Base-by-base conservation (phyloP, 202 grass and related monocot genomes). In the Saccharum hybrid region DNA sequence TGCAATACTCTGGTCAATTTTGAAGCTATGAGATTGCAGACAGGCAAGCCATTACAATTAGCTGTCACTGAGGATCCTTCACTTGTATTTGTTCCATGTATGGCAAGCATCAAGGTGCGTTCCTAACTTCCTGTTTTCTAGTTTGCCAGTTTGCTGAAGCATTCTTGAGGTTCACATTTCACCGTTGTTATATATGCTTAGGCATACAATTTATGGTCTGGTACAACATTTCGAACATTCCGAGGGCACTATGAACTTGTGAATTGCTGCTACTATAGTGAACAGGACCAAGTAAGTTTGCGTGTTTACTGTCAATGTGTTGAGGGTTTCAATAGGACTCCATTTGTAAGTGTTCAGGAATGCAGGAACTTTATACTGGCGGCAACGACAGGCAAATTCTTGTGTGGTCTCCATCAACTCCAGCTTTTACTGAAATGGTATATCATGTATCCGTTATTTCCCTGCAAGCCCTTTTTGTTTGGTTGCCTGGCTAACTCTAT, bases 311-410 rank as follows among this genome's bases (percentile, higher is more conserved):
- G 51, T 81, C n/a, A 18, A 62, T 62, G 4, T 75, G 2, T 73
- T 76, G 34, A 69, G 38, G 62, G 33, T 63, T 60, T 42, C 22
- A 39, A 81, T 65, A 62, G n/a, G 71, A 54, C 81, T 42, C 23
- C 23, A 18, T 49, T 85, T 56, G 68, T 84, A 66, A 91, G 69
- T 78, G 28, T 89, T 66, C 10, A 36, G 52, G 38, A 65, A 80
- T 83, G 23, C 83, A 98, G 96, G 96, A 95, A 82, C 89, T 98
- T 31, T 98, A 95, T 74, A 98, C 89, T 75, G 96, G 96, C 67
- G 93, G 96, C 85, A 98, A 98, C 23, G 96, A 98, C 71, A 89
- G 92, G 68, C 96, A 98, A 79, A 98, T 98, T 87, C 93, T 98
- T 82, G 92, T 98, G 80, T 98, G 92, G 96, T 90, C 96, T 82